Conservation (phyloP, 2,329 filamentous ascomycete genomes). For the Fusarium sp. region DNA sequence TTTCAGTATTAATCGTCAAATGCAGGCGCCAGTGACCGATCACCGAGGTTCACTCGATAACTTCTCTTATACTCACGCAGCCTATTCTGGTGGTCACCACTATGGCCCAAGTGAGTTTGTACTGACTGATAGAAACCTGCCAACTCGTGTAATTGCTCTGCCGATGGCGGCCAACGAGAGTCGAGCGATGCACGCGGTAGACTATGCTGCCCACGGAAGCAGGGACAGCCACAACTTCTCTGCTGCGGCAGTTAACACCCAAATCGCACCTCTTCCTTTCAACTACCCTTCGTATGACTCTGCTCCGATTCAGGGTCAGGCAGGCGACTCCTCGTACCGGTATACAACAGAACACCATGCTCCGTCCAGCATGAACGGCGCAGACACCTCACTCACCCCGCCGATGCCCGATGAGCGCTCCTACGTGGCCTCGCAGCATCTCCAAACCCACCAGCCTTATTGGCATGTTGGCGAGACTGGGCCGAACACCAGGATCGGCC, state of each 20-base stretch:
- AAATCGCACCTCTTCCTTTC: constrained; percentile 6
- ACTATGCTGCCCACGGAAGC: constrained; percentile 1
- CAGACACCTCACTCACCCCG: constrained; percentile 3
- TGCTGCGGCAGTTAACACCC: not conserved
- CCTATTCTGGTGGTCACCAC: constrained; percentile 4
- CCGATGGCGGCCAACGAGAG: constrained; percentile 4
- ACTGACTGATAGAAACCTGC: constrained; percentile 24
- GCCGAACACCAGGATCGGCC: constrained; percentile 27
- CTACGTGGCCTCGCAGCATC: constrained; percentile 2
- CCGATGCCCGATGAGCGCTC: constrained; percentile 1
- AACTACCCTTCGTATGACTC: not conserved
- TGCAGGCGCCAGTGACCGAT: constrained; percentile 39
- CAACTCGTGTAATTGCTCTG: constrained; percentile 4
- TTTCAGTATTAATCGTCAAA: constrained; percentile 42
- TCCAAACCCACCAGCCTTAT: constrained; percentile 26
- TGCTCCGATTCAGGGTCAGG: constrained; percentile 8
- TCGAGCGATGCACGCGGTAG: not conserved
- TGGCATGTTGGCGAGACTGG: constrained; percentile 28
- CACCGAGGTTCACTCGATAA: constrained; percentile 38
- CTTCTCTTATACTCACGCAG: constrained; percentile 1
- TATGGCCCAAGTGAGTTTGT: constrained; percentile 18
- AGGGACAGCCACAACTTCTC: constrained; percentile 8
- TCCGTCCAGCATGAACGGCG: constrained; percentile 1
- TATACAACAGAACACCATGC: constrained; percentile 2
- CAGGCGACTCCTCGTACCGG: constrained; percentile 13